Evolutionary conservation across 2,329 filamentous ascomycete genomes (phyloP).

Genomic region (Macrophomina tecta): DNA sequence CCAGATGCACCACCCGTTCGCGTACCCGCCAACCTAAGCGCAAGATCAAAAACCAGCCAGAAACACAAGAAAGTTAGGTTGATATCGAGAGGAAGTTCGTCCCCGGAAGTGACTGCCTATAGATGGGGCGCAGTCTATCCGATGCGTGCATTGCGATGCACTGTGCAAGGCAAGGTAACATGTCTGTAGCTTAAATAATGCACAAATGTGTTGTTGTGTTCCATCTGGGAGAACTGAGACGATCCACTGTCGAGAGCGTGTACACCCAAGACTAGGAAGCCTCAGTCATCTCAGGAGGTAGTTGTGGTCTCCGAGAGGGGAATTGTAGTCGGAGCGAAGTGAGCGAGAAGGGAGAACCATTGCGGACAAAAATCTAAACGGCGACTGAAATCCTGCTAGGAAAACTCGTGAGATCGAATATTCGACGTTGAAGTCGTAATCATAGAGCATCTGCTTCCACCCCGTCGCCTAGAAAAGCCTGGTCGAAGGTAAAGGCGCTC

Average conservation of each 20-base stretch:
- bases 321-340: constrained; percentile 11
- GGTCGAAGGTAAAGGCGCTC: constrained; percentile 18
- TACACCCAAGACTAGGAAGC: background rate
- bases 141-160: constrained; percentile 2
- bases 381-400: constrained; percentile 6
- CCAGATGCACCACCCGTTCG: constrained; percentile 26
- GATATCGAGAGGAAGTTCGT: constrained; percentile 17
- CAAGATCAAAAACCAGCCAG: constrained; percentile 11
- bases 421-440: constrained; percentile 16
- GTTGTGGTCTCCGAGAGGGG: background rate
- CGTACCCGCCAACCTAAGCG: constrained; percentile 16
- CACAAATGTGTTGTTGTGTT: constrained; percentile 18
- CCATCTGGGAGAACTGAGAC: background rate
- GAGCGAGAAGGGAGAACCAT: constrained; percentile 18
- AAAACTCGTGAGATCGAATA: constrained; percentile 24
- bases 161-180: constrained; percentile 23
- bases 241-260: background rate
- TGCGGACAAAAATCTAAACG: constrained; percentile 23
- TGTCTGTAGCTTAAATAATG: constrained; percentile 23
- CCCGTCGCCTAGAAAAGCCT: constrained; percentile 14
- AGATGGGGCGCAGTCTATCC: constrained; percentile 17
- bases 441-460: constrained; percentile 24
- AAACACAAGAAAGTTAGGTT: constrained; percentile 20
- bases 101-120: constrained; percentile 12
- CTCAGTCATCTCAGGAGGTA: background rate